Evolutionary conservation across 2,329 filamentous ascomycete species (phyloP), one percentile per base, ranked within the genome.

Genomic region (Catunica adiposa): DNA sequence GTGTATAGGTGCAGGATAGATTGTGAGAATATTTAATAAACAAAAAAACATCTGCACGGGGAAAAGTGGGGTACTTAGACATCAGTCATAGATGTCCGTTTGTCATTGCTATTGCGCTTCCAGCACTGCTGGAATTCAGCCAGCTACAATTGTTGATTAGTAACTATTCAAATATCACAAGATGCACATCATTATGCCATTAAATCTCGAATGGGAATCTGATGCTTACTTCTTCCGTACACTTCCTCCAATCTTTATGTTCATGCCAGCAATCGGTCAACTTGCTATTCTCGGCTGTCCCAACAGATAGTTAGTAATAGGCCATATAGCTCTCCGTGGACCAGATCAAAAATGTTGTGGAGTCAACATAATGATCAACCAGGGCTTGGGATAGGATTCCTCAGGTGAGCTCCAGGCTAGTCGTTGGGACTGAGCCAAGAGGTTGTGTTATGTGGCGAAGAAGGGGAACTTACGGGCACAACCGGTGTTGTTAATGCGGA

Each of bases 211-310:
- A 11, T 5, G 29, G 11, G 29, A 5, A 34, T 11, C 29, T 5
- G 8, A 11, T 56, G 71, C 84, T 73, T 68, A 94, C 90, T 79
- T 97, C 90, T 61, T 81, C 75, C 65, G 85, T 85, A 70, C 92
- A 98, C 57, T 77, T 75, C 62, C 92, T 77, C 90, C 92, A 98
- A 67, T 98, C 92, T 67, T 89, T 95, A 76, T 89, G 95, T 56
- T 90, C 88, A 65, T 80, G 95, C 68, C 94, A 95, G 70, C 92
- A 98, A 67, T 97, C 87, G 37, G 89, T 96, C 82, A 98, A 78
- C 65, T 82, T 89, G 55, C 78, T 73, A 65, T 97, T 95, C 66
- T 97, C 90, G 22, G 80, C 90, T 96, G 61, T 23, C 44, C 44
- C 44, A 48, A 48, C 17, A 48, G 26, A n/a, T n/a, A 25, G 20